These are phyloP conservation scores for Groenewaldozyma tartarivorans DNA, from an alignment of 805 yeast species.

Conservation along the genomic window DNA sequence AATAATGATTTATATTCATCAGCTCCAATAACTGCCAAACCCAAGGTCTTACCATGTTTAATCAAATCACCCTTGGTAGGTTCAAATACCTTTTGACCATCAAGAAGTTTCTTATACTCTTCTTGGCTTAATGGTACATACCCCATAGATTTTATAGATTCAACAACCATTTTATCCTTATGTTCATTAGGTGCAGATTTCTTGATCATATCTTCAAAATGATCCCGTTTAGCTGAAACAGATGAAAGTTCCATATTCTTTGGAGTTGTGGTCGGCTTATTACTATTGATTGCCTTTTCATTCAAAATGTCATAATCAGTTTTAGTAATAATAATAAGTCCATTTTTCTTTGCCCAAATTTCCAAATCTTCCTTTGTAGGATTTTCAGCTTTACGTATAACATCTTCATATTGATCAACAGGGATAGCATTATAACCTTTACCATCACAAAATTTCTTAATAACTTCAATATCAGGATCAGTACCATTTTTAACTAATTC, in stretches of 20 bases:
- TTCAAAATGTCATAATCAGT: constrained; percentile 9
- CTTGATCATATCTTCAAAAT: constrained; percentile 23
- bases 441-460: constrained; percentile 10
- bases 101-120: constrained; percentile 26
- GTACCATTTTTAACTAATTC: constrained; percentile 17
- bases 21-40: constrained; percentile 34
- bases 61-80: constrained; percentile 28
- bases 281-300: constrained; percentile 15
- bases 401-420: constrained; percentile 13
- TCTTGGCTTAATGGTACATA: constrained; percentile 27
- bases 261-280: constrained; percentile 5
- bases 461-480: constrained; percentile 15
- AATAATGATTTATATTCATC: constrained; percentile 35
- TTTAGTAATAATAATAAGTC: constrained; percentile 20
- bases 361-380: constrained; percentile 19
- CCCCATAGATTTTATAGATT: constrained; percentile 25
- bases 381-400: constrained; percentile 23
- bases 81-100: constrained; percentile 23
- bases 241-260: constrained; percentile 13
- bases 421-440: constrained; percentile 15
- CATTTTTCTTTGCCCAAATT: constrained; percentile 20
- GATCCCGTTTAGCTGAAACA: constrained; percentile 24
- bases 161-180: constrained; percentile 19
- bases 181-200: constrained; percentile 9
- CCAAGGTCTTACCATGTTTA: constrained; percentile 33